phyloP scores from a whole-genome alignment of 2,329 filamentous ascomycete genomes.

The Colletotrichum lupini region DNA sequence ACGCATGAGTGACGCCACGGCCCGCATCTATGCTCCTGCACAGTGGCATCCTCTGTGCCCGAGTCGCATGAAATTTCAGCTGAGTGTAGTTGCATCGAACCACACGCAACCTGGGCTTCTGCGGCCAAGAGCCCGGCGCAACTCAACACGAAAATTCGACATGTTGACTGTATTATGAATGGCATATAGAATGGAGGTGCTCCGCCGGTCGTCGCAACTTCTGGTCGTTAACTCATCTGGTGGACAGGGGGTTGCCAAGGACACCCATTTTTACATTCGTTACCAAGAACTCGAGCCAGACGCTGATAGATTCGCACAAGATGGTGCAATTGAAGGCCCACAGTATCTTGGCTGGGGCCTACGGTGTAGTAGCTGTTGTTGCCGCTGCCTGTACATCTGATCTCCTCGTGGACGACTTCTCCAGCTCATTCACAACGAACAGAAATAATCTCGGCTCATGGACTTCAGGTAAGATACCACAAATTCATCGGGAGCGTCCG shows the following conservation, averaged over 20 bases:
- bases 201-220: not conserved
- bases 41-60: conserved; percentile 3
- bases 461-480: conserved; percentile 47
- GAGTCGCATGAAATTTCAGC: not conserved
- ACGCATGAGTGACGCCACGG: conserved; percentile 17
- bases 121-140: conserved; percentile 1
- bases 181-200: conserved; percentile 17
- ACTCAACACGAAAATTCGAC: not conserved
- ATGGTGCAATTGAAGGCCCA: conserved; percentile 36
- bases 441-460: conserved; percentile 47
- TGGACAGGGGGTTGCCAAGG: not conserved
- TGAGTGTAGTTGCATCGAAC: not conserved
- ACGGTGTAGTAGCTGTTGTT: conserved; percentile 31
- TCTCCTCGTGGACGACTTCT: conserved; percentile 48
- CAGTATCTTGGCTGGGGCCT: conserved; percentile 33
- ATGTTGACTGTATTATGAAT: not conserved
- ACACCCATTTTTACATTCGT: not conserved
- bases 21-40: conserved; percentile 1
- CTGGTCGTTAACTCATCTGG: not conserved
- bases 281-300: not conserved
- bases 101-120: not conserved
- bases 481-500: too few species aligned
- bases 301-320: not conserved
- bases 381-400: conserved; percentile 41
- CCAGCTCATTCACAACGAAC: conserved; percentile 44